phyloP scores from a whole-genome alignment of 768 basidiomycete genomes.

The Sporobolomyces pararoseus region DNA sequence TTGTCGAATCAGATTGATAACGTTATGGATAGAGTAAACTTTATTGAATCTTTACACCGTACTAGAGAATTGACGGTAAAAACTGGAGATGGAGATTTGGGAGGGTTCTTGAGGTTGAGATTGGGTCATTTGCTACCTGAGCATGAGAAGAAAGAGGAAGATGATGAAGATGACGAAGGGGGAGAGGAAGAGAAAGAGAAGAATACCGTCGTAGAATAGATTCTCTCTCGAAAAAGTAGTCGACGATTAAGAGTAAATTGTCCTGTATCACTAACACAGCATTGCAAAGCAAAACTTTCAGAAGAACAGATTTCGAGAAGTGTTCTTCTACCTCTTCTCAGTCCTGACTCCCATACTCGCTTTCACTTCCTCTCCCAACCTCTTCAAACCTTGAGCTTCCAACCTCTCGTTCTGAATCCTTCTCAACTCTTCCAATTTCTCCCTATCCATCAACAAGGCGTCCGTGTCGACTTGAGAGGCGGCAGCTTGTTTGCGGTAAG shows the following conservation, averaged over 20 bases:
- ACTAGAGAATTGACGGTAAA: conserved; percentile 70
- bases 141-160: conserved; percentile 32
- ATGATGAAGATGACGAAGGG: conserved; percentile 15
- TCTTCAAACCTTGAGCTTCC: conserved; percentile 28
- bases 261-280: conserved; percentile 1
- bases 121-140: conserved; percentile 24
- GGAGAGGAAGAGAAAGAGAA: conserved; percentile 2
- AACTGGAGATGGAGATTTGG: conserved; percentile 36
- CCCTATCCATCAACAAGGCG: conserved; percentile 16
- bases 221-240: too few species aligned
- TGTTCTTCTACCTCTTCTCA: conserved; percentile 26
- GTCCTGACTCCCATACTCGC: conserved; percentile 25
- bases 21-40: conserved; percentile 72
- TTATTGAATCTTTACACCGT: conserved; percentile 78
- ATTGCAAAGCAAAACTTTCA: too few species aligned
- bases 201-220: too few species aligned
- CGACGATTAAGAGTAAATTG: too few species aligned
- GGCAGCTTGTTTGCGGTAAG: conserved; percentile 8
- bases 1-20: conserved; percentile 55
- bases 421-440: conserved; percentile 27
- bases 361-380: conserved; percentile 18
- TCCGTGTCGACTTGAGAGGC: not conserved
- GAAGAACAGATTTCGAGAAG: too few species aligned
- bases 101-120: conserved; percentile 35
- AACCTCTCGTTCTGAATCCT: conserved; percentile 31